These are phyloP conservation scores for Grosmannia penicillata DNA, from an alignment of 2,329 filamentous ascomycete species.

Conservation along the genomic window DNA sequence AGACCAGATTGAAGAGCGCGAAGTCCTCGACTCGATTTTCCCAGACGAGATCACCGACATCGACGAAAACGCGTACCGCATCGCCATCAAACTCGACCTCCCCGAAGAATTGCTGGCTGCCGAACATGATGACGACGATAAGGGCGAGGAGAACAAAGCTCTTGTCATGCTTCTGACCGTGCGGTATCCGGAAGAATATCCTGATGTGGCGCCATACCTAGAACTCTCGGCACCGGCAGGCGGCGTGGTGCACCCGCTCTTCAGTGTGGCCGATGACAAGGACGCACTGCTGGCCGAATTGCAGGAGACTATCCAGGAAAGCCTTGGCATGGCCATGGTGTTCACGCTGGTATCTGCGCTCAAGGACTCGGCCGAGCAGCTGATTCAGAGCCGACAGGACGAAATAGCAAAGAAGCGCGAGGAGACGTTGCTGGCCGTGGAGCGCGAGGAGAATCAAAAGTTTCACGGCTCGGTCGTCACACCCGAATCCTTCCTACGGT, in stretches of 20 bases:
- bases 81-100: constrained; percentile 74
- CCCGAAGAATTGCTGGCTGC: constrained; percentile 30
- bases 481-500: constrained; percentile 69
- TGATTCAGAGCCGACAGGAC: constrained; percentile 60
- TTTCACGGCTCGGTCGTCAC: constrained; percentile 87
- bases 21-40: constrained; percentile 96
- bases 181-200: constrained; percentile 79
- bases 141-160: constrained; percentile 40
- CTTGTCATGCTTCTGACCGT: constrained; percentile 71
- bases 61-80: constrained; percentile 76
- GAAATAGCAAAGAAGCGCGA: constrained; percentile 44
- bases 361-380: constrained; percentile 79
- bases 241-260: constrained; percentile 50
- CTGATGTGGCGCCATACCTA: constrained; percentile 70
- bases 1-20: constrained; percentile 89
- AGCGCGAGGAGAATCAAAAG: constrained; percentile 90
- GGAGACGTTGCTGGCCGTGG: constrained; percentile 40
- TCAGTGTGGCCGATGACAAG: constrained; percentile 73
- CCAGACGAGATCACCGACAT: constrained; percentile 97
- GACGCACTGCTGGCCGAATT: constrained; percentile 55
- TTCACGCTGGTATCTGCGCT: constrained; percentile 79
- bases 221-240: constrained; percentile 58
- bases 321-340: constrained; percentile 92
- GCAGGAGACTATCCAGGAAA: constrained; percentile 70
- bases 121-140: constrained; percentile 22